These are phyloP conservation scores for Cladosporium phlei DNA, from an alignment of 2,329 filamentous ascomycete genomes.

Conservation along the genomic window DNA sequence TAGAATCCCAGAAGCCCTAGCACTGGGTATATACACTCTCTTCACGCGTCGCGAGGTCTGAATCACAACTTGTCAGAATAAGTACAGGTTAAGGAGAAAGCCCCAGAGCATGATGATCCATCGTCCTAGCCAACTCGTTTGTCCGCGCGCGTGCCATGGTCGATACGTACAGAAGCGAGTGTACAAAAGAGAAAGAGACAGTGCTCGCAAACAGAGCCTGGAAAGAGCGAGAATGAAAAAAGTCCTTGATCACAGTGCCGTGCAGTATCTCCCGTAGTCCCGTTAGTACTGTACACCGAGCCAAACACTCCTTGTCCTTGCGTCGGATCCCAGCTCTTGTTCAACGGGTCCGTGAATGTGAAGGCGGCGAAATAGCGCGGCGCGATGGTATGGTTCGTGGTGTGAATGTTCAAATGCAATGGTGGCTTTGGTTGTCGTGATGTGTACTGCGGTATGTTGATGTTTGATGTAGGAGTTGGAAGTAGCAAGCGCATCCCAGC, in stretches of 20 bases:
- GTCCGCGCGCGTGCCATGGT: slow-evolving; percentile 14
- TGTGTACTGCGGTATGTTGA: too few species aligned
- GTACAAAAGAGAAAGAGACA: slow-evolving; percentile 2
- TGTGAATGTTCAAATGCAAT: too few species aligned
- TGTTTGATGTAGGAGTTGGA: too few species aligned
- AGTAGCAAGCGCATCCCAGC: too few species aligned
- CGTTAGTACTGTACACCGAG: background rate
- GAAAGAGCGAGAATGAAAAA: background rate
- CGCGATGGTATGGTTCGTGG: too few species aligned
- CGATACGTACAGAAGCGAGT: slow-evolving; percentile 23
- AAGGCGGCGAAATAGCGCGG: too few species aligned
- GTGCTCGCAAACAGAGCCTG: slow-evolving; percentile 9
- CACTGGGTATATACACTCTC: slow-evolving; percentile 21
- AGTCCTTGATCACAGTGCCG: slow-evolving; percentile 1
- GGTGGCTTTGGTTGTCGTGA: too few species aligned
- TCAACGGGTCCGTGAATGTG: too few species aligned
- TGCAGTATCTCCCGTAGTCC: background rate
- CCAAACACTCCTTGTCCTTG: too few species aligned
- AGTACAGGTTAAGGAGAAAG: too few species aligned
- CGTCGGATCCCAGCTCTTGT: slow-evolving; percentile 9
- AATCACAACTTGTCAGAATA: slow-evolving; percentile 13
- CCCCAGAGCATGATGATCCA: too few species aligned
- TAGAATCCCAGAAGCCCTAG: slow-evolving; percentile 6
- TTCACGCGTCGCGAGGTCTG: slow-evolving; percentile 10
- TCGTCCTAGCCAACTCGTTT: too few species aligned